Evolutionary conservation across 371 early-diverging fungal species (phyloP).

Genomic region (Conidiobolus incongruus): DNA sequence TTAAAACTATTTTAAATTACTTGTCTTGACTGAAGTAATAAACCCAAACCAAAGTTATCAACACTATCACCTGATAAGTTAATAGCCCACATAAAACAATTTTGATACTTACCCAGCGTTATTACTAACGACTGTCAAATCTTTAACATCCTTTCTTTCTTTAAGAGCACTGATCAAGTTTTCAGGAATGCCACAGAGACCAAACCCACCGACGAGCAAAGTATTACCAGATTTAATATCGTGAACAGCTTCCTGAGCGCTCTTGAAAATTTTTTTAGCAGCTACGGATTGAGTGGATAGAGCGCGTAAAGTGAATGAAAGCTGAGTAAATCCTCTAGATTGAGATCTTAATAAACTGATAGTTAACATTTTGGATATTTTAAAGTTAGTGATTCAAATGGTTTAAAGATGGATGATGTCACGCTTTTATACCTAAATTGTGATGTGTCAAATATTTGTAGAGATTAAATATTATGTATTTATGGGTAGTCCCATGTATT

Average conservation of each 20-base stretch:
- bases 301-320: too few species aligned
- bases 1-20: conserved; percentile 4
- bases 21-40: conserved; percentile 28
- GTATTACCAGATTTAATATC: conserved; percentile 24
- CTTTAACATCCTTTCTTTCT: conserved; percentile 19
- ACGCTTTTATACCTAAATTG: too few species aligned
- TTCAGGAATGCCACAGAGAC: conserved; percentile 42
- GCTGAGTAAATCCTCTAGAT: too few species aligned
- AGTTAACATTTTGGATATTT: too few species aligned
- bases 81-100: background rate
- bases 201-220: conserved; percentile 43
- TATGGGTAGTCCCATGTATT: too few species aligned
- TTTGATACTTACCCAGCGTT: conserved; percentile 23
- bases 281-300: too few species aligned
- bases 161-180: conserved; percentile 32
- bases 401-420: too few species aligned
- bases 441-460: too few species aligned
- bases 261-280: conserved; percentile 2
- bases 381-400: too few species aligned
- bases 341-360: too few species aligned
- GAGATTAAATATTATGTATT: too few species aligned
- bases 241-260: conserved; percentile 21
- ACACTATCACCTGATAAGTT: conserved; percentile 6
- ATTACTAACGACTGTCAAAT: conserved; percentile 41
- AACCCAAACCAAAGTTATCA: conserved; percentile 35